phyloP scores from a whole-genome alignment of 2,329 filamentous ascomycete species.

The Alternaria sp. region DNA sequence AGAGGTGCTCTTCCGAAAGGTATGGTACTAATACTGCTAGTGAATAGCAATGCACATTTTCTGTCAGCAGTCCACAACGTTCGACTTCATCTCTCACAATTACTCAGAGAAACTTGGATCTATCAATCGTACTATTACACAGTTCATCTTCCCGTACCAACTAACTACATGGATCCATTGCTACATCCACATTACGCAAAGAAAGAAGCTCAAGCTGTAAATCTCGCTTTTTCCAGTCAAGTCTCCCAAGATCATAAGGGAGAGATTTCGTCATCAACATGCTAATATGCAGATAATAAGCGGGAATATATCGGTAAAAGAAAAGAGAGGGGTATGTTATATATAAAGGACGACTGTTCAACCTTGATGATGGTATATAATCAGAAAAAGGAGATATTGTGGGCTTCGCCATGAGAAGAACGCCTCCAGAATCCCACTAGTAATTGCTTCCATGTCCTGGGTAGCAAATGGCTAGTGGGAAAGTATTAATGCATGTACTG shows the following conservation, averaged over 20 bases:
- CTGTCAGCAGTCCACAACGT: background rate
- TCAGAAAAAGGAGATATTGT: background rate
- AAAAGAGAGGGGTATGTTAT: constrained; percentile 16
- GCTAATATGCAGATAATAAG: constrained; percentile 4
- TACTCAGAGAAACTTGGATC: background rate
- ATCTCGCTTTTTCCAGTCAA: background rate
- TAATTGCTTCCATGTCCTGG: background rate
- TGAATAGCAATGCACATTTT: background rate
- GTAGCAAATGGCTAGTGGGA: background rate
- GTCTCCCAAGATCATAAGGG: background rate
- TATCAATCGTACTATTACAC: constrained; percentile 4
- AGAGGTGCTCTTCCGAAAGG: background rate
- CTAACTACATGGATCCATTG: background rate
- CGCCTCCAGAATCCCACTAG: background rate
- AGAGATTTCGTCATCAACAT: constrained; percentile 4
- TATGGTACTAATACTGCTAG: background rate
- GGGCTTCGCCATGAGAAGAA: background rate
- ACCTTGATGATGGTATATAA: constrained; percentile 3
- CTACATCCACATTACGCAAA: background rate
- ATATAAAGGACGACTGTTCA: background rate
- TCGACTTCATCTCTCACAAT: background rate
- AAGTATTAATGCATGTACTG: constrained; percentile 10
- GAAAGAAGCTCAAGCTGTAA: background rate
- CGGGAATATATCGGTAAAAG: background rate
- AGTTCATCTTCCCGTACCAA: background rate